Conservation (phyloP, 164 flowering plant species). For the Liriodendron chinense region DNA sequence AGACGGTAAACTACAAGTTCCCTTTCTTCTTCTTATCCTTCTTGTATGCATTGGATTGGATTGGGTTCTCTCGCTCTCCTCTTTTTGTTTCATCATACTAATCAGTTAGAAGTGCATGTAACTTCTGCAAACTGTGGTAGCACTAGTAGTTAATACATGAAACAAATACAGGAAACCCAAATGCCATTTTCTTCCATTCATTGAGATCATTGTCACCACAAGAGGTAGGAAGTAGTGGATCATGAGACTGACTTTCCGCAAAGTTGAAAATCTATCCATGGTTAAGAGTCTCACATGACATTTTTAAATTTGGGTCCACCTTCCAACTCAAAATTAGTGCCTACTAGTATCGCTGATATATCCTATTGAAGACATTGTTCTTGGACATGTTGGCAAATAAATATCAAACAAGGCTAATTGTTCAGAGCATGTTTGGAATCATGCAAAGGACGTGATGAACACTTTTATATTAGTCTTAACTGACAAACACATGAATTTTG, state of each 20-base stretch:
- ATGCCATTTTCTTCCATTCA: background rate
- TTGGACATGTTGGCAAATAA: background rate
- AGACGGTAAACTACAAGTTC: conserved; percentile 9
- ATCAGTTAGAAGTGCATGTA: background rate
- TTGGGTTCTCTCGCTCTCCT: background rate
- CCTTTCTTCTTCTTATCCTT: background rate
- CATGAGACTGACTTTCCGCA: too few species aligned
- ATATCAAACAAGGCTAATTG: too few species aligned
- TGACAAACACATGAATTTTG: conserved; percentile 6
- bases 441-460: background rate
- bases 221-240: background rate
- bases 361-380: background rate
- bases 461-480: background rate
- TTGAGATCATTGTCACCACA: background rate
- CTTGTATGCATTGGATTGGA: background rate
- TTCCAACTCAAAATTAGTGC: background rate
- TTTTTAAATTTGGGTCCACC: background rate
- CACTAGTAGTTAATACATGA: too few species aligned
- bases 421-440: background rate
- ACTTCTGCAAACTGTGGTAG: background rate
- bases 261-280: too few species aligned
- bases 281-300: too few species aligned
- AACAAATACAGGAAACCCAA: background rate
- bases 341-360: background rate
- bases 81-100: background rate